These are phyloP conservation scores for Acanthamoeba pearcei DNA, from an alignment of 208 protist species.

Conservation along the genomic window DNA sequence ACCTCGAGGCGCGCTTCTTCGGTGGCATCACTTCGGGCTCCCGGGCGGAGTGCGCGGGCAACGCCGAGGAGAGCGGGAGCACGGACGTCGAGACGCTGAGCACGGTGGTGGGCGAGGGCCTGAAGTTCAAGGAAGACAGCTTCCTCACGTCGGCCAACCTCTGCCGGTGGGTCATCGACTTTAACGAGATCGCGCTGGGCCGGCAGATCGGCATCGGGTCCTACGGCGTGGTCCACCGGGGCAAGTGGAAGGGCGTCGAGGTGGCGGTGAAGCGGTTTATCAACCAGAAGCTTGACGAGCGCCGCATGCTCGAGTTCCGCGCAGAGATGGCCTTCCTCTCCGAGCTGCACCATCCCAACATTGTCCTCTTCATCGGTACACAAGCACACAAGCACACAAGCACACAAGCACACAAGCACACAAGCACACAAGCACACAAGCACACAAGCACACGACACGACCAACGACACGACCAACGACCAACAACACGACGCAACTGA, in stretches of 20 bases:
- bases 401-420: too few species aligned
- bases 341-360: slow-evolving; percentile 47
- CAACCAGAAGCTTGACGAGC: slow-evolving; percentile 7
- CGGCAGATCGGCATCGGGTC: background rate
- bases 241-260: slow-evolving; percentile 29
- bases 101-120: background rate
- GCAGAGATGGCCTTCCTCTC: slow-evolving; percentile 19
- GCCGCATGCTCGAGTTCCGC: slow-evolving; percentile 7
- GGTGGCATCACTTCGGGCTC: background rate
- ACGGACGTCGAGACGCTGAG: background rate
- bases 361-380: slow-evolving; percentile 38
- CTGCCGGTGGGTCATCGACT: slow-evolving; percentile 19
- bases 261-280: slow-evolving; percentile 62
- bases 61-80: background rate
- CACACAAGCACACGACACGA: too few species aligned
- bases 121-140: background rate
- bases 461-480: too few species aligned
- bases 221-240: slow-evolving; percentile 37
- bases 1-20: slow-evolving; percentile 37
- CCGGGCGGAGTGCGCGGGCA: background rate
- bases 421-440: too few species aligned
- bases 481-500: too few species aligned
- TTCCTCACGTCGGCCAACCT: slow-evolving; percentile 27
- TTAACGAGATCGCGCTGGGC: background rate
- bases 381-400: too few species aligned